A percentile compares a stretch with the other conserved stretches of the same genome.
Conservation (phyloP, 768 basidiomycete genomes). For the Lentinula guzmanii region DNA sequence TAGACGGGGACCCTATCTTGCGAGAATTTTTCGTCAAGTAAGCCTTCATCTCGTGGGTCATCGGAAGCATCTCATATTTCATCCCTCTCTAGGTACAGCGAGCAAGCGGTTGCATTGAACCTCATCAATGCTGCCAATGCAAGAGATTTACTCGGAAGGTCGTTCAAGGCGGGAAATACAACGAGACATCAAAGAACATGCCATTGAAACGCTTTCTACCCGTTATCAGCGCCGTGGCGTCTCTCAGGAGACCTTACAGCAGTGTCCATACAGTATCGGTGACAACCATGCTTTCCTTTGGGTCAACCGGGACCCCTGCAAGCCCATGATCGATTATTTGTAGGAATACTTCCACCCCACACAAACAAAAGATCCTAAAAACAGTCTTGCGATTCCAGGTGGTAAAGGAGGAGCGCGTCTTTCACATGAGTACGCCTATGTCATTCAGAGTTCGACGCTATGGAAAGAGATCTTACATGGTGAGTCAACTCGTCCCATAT, state of each 20-base stretch:
- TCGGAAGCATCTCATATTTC: background rate
- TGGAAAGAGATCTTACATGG: slow-evolving; percentile 87
- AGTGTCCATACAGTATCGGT: slow-evolving; percentile 83
- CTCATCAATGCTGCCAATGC: slow-evolving; percentile 70
- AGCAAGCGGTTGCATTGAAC: slow-evolving; percentile 44
- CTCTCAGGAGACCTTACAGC: slow-evolving; percentile 59
- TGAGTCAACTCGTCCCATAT: slow-evolving; percentile 19
- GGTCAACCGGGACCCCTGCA: slow-evolving; percentile 83
- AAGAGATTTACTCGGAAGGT: slow-evolving; percentile 73
- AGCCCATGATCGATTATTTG: slow-evolving; percentile 72
- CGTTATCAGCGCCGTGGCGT: slow-evolving; percentile 57
- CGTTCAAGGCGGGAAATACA: slow-evolving; percentile 75
- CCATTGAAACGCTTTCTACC: slow-evolving; percentile 67
- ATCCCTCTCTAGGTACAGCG: slow-evolving; percentile 33
- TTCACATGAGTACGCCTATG: slow-evolving; percentile 82
- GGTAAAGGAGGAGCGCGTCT: slow-evolving; percentile 76
- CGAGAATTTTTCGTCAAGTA: slow-evolving; percentile 66
- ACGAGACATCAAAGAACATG: slow-evolving; percentile 80
- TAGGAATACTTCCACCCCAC: slow-evolving; percentile 76
- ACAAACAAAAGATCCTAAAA: slow-evolving; percentile 55
- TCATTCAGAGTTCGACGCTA: slow-evolving; percentile 78
- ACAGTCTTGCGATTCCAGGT: slow-evolving; percentile 73
- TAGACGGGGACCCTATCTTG: slow-evolving; percentile 60
- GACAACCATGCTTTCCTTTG: slow-evolving; percentile 88
- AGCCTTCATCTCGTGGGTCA: background rate